Conservation (phyloP, 768 basidiomycete genomes). For the Daedaleopsis nitida region DNA sequence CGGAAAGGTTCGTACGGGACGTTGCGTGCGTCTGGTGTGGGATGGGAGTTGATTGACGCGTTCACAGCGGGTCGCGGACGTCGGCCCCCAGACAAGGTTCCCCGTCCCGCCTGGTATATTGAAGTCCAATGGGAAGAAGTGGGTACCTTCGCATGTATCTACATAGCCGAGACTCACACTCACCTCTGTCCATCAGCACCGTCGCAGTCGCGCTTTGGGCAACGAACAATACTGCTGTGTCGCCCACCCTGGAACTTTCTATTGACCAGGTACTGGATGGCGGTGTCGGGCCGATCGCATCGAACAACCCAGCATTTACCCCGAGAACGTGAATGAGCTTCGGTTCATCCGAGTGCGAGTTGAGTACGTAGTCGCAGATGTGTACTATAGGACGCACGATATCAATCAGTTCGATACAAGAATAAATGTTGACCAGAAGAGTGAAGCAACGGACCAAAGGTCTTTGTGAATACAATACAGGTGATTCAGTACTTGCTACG, state of each 20-base stretch:
- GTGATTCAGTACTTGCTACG: too few relatives aligned
- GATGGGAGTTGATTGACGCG: too few relatives aligned
- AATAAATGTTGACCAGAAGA: too few relatives aligned
- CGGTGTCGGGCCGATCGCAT: slow-evolving; percentile 58
- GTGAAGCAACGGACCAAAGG: too few relatives aligned
- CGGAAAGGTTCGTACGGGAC: slow-evolving; percentile 61
- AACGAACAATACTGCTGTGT: slow-evolving; percentile 50
- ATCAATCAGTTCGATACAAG: too few relatives aligned
- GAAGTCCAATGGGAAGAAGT: slow-evolving; percentile 74
- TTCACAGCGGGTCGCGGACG: slow-evolving; percentile 31
- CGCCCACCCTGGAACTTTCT: slow-evolving; percentile 54
- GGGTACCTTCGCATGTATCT: slow-evolving; percentile 25
- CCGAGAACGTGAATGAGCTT: too few relatives aligned
- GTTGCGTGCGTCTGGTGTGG: too few relatives aligned
- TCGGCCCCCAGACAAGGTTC: slow-evolving; percentile 72
- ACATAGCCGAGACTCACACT: not conserved
- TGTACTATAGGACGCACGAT: too few relatives aligned
- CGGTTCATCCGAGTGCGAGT: too few relatives aligned
- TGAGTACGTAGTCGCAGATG: too few relatives aligned
- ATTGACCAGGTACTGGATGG: slow-evolving; percentile 64
- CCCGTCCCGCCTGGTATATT: slow-evolving; percentile 84
- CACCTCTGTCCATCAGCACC: slow-evolving; percentile 20
- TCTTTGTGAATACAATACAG: too few relatives aligned
- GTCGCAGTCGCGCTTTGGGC: slow-evolving; percentile 68
- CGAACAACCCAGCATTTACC: slow-evolving; percentile 54